Base-by-base conservation (phyloP, 1,284 basidiomycete genomes). In the Melampsora americana region DNA sequence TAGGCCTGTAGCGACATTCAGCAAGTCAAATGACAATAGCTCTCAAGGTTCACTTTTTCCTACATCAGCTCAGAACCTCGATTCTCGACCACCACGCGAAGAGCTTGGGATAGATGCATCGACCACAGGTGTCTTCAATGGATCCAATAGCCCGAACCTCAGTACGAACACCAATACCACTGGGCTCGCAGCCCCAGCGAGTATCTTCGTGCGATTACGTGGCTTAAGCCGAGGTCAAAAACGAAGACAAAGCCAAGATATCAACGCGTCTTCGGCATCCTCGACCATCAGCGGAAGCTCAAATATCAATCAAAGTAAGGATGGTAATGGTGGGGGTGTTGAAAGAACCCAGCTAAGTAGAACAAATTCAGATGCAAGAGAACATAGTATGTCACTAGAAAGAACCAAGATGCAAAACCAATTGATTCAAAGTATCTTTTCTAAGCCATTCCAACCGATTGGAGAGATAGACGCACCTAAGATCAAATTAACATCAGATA, bases 391-490 rank as follows among this genome's bases (percentile, higher is more conserved):
- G 28, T 48, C 44, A 71, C 67, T 39, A 18, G 79, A 60, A 39
- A 78, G 46, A 72, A 77, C 23, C 83, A 85, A 76, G 79, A 80
- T 28, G 62, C 85, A 86, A 74, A 79, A 84, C 5, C 79, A 79
- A 4, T 81, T 90, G 11, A 81, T 89, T 32, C 89, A 93, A 80
- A 81, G 84, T 1, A 84, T 96, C 18, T 86, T 95, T 1, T 85
- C 89, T 0, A 86, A 87, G 18, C 86, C 89, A 0, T 84, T 97
- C 67, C 86, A 85, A 7, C 92, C 92, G 5, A 90, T 92, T 0
- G 81, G 88, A 0, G 86, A 88, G 6, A 83, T 83, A 64, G 95
- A 98, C 62, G 89, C 88, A 0, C 95, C 95, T 0, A 85, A 86
- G 0, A 81, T 93, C 30, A 79, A 84, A 4, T 86, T 93, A 44